phyloP scores from a whole-genome alignment of 345 rosid species.

The Trapa bicornis region DNA sequence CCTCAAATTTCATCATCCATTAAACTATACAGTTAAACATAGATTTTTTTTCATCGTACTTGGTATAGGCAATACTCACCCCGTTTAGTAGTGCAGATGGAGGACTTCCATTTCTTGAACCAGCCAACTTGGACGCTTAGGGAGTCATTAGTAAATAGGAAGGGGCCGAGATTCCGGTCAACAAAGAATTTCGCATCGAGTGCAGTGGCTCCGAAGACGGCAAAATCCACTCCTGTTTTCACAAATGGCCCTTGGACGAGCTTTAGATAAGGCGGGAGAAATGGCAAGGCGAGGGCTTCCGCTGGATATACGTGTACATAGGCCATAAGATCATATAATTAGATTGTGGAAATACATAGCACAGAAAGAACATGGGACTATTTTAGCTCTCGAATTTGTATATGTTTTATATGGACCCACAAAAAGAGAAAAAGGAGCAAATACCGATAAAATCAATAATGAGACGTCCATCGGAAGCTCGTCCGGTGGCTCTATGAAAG shows the following conservation, averaged over 20 bases:
- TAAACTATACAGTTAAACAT: too few species aligned
- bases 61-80: conserved; percentile 15
- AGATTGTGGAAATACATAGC: too few species aligned
- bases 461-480: conserved; percentile 62
- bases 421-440: neutral
- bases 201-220: conserved; percentile 65
- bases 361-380: too few species aligned
- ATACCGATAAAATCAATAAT: conserved; percentile 59
- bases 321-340: too few species aligned
- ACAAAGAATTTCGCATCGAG: conserved; percentile 27
- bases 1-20: too few species aligned
- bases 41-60: too few species aligned
- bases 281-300: conserved; percentile 42
- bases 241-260: conserved; percentile 9
- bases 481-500: conserved; percentile 47
- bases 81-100: conserved; percentile 29
- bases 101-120: conserved; percentile 51
- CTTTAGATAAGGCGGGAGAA: conserved; percentile 38
- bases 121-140: conserved; percentile 40
- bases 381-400: neutral
- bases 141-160: conserved; percentile 35
- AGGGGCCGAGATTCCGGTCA: conserved; percentile 13
- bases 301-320: conserved; percentile 18
- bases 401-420: neutral
- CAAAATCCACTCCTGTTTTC: conserved; percentile 39